These are phyloP conservation scores for Clitopilus passeckerianus DNA, from an alignment of 768 basidiomycete species.

Conservation along the genomic window DNA sequence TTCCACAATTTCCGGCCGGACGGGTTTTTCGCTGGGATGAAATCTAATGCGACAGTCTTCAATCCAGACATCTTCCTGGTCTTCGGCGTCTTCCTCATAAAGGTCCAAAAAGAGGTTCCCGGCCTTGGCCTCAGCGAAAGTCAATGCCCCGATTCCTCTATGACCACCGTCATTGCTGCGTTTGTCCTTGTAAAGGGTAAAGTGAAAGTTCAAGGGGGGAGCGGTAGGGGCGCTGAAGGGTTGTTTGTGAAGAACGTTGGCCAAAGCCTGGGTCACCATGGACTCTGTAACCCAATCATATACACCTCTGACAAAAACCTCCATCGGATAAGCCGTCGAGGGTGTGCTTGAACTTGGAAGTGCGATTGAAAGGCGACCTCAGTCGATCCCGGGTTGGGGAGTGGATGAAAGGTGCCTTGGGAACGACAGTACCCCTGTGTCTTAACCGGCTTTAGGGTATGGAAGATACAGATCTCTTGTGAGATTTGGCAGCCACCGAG, in stretches of 20 bases:
- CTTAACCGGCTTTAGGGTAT: too few species aligned
- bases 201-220: conserved; percentile 46
- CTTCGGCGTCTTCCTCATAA: conserved; percentile 24
- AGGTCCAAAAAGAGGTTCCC: conserved; percentile 37
- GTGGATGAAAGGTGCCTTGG: too few species aligned
- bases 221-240: conserved; percentile 24
- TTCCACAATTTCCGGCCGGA: conserved; percentile 24
- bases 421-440: too few species aligned
- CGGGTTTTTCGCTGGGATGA: neutral
- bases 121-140: conserved; percentile 35
- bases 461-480: too few species aligned
- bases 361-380: neutral
- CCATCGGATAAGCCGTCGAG: neutral
- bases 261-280: neutral
- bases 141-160: conserved; percentile 39
- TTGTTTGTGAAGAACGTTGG: conserved; percentile 36
- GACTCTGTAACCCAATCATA: neutral
- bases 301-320: neutral
- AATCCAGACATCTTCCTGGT: neutral
- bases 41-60: neutral
- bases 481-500: too few species aligned
- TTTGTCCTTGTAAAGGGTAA: conserved; percentile 40
- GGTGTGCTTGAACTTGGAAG: neutral
- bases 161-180: conserved; percentile 21
- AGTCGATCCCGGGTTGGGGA: too few species aligned